Percentiles rank a stretch among this genome's conserved stretches.
Evolutionary conservation across 75 land plant species (phyloP).

Genomic region (Pseudotsuga menziesii): DNA sequence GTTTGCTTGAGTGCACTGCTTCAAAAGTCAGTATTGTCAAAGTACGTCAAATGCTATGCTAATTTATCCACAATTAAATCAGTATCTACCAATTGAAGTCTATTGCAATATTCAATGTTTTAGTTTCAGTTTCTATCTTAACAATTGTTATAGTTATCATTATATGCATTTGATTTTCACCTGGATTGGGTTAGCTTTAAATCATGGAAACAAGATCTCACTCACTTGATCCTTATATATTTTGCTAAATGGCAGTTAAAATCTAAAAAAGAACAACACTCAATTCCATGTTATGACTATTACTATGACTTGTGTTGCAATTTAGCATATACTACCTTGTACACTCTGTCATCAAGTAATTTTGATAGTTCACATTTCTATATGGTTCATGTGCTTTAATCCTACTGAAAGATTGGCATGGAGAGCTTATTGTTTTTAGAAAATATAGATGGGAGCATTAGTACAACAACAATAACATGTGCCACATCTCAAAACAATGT

Average conservation of each 20-base stretch:
- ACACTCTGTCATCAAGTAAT: conserved; percentile 42
- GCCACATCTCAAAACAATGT: conserved; percentile 11
- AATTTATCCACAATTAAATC: too few species aligned
- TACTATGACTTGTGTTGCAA: conserved; percentile 90
- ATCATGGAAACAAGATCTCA: not conserved
- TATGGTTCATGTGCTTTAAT: not conserved
- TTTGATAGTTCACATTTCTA: not conserved
- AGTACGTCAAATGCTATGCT: conserved; percentile 36
- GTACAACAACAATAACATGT: conserved; percentile 12
- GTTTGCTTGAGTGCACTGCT: conserved; percentile 61
- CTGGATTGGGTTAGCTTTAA: not conserved
- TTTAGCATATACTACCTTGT: conserved; percentile 65
- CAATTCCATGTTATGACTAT: conserved; percentile 46
- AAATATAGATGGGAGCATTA: conserved; percentile 9
- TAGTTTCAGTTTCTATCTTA: too few species aligned
- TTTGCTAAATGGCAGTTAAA: conserved; percentile 24
- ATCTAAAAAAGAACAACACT: conserved; percentile 12
- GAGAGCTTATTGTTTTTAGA: conserved; percentile 13
- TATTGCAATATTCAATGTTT: too few species aligned
- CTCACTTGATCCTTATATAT: too few species aligned
- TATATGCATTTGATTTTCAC: not conserved
- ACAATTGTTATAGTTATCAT: too few species aligned
- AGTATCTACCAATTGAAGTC: too few species aligned
- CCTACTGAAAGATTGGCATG: not conserved
- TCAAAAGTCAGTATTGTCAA: conserved; percentile 37